Evolutionary conservation across 2,329 filamentous ascomycete species (phyloP), one percentile per base, ranked within the genome.

Genomic region (Tolypocladium amazonense): DNA sequence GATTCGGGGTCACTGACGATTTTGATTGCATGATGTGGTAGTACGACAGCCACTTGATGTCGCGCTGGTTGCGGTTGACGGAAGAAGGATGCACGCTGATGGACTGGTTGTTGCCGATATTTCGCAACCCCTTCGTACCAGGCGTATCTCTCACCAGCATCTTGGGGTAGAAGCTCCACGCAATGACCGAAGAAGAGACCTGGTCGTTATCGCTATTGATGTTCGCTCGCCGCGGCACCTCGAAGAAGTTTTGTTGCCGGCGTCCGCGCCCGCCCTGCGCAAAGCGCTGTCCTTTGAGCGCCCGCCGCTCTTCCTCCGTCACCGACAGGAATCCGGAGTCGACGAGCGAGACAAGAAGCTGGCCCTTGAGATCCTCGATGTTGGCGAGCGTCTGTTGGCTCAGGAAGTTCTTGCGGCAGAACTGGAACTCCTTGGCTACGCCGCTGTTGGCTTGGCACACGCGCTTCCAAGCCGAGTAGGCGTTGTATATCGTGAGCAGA

Each of bases 1-100:
- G 39, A 53, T 39, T 18, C 4, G 25, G 45, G 25, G 9, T 35
- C 9, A 79, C 77, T 81, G 82, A 81, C 87, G 90, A 76, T 78
- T 88, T 92, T 3, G 89, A 88, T 72, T 97, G 92, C 90, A 97
- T 96, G 64, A 97, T 96, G 71, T 96, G 89, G 75, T 97, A 97
- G 72, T 96, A 99, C 0, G 90, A 94, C 53, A 99, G 77, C 86
- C 90, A 97, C 68, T 86, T 88, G 45, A 92, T 77, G 47, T 86
- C 83, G 55, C 79, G 77, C 61, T 78, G 79, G 9, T 80, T 82
- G 69, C 92, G 92, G 72, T 97, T 97, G 65, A 99, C 90, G 1
- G 91, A 96, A 0, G 88, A 89, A 0, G 92, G 89, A 65, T 96
- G 91, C 25, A 99, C 77, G 60, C 86, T 91, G 66, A 99, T 92